Conservation (phyloP, 306 rosid genomes). For the Pterocarpus santalinus region DNA sequence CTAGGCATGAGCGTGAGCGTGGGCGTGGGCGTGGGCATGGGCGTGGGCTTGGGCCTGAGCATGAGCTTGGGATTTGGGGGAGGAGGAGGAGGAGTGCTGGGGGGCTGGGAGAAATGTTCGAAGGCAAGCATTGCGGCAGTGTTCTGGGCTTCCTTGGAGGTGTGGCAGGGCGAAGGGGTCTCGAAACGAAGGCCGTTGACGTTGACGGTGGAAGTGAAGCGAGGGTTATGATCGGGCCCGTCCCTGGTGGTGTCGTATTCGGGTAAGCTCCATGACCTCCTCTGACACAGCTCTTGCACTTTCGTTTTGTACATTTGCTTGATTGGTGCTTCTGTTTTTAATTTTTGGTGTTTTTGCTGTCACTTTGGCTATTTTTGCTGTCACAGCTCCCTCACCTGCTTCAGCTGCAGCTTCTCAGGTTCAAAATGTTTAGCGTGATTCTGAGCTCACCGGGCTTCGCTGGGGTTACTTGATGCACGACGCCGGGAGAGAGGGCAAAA, state of each 20-base stretch:
- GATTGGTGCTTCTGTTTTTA: background rate
- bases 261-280: constrained; percentile 55
- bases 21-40: background rate
- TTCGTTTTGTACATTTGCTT: constrained; percentile 62
- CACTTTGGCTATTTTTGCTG: too few relatives aligned
- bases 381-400: background rate
- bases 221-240: constrained; percentile 63
- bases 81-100: background rate
- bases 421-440: background rate
- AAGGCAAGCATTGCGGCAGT: constrained; percentile 71
- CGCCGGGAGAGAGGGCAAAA: too few relatives aligned
- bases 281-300: constrained; percentile 70
- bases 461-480: too few relatives aligned
- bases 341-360: background rate
- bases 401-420: background rate
- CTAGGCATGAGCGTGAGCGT: background rate
- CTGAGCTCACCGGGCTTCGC: too few relatives aligned
- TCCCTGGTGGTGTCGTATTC: constrained; percentile 48
- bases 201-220: constrained; percentile 52
- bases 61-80: background rate
- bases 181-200: constrained; percentile 47
- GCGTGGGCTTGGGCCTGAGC: background rate
- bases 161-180: background rate
- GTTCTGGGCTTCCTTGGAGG: constrained; percentile 64
- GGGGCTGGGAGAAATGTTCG: constrained; percentile 48